These are phyloP conservation scores for Dictyostelium purpureum DNA, from an alignment of 78 protist species.

Conservation along the genomic window DNA sequence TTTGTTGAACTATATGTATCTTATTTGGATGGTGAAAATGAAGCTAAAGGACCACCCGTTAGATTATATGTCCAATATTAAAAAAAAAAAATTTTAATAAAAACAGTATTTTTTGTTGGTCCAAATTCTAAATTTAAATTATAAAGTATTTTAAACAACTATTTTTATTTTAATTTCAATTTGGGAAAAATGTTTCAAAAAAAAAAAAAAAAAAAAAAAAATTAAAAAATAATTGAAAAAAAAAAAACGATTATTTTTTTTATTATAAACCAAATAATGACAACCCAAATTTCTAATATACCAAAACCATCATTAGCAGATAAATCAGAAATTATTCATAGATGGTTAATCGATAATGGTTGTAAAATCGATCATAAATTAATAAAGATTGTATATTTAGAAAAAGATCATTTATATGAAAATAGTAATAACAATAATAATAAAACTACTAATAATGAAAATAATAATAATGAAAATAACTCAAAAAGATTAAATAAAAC, in stretches of 20 bases:
- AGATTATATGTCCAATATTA: slow-evolving; percentile 16
- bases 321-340: slow-evolving; percentile 21
- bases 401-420: neutral
- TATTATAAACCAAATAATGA: too few relatives aligned
- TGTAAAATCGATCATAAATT: slow-evolving; percentile 1
- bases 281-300: neutral
- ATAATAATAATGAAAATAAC: neutral
- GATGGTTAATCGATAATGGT: slow-evolving; percentile 46
- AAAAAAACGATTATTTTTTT: too few relatives aligned
- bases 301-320: neutral
- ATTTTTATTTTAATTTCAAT: too few relatives aligned
- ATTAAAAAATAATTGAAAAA: neutral
- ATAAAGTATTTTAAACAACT: too few relatives aligned
- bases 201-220: too few relatives aligned
- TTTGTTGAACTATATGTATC: slow-evolving; percentile 65
- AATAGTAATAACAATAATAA: neutral
- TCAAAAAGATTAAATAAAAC: slow-evolving; percentile 1
- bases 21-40: slow-evolving; percentile 25
- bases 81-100: neutral
- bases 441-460: neutral
- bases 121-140: too few relatives aligned
- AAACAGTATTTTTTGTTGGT: too few relatives aligned
- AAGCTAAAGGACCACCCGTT: slow-evolving; percentile 59
- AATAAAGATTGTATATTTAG: neutral
- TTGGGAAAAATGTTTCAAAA: too few relatives aligned